Evolutionary conservation across 805 yeast species (phyloP), one percentile per base, ranked within the genome.

Genomic region (Saturnispora sekii): DNA sequence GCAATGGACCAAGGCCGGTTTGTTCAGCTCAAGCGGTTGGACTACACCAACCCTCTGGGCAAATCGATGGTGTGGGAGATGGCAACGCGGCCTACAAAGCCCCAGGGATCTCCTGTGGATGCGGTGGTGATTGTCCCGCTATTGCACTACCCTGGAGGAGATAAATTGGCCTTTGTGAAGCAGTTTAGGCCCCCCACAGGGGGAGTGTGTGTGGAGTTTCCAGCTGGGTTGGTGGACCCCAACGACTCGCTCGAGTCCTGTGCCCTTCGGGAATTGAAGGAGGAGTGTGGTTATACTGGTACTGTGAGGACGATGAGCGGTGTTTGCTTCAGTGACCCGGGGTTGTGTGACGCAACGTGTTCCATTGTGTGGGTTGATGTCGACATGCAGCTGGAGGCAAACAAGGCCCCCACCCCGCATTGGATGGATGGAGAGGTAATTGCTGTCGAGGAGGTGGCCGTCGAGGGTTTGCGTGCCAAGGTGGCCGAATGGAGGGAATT

Each of bases 171-270:
- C 7, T 66, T 93, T 14, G 90, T 86, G 58, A 86, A 85, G 59
- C 98, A 90, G 61, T 90, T 83, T 66, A 73, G 98, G 46, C 96
- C 97, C 1, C 97, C 98, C 1, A 84, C 83, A 3, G 81, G 74
- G 43, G 90, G 87, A 15, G 86, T 90, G 7, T 82, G 94, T 57
- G 79, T 90, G 50, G 98, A 90, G 63, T 73, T 89, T 60, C 98
- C 98, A 1, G 98, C 98, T 0, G 98, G 98, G 0, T 68, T 90
- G 50, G 74, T 93, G 35, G 98, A 90, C 61, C 86, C 89, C 1
- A 73, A 76, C 43, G 97, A 93, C 61, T 61, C 81, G 1, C 63
- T 86, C 26, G 88, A 79, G 51, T 63, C 74, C 5, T 87, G 96
- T 33, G 97, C 98, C 0, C 68, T 80, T 43, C 73, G 98, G 50